Conservation (phyloP, 139 green algal genomes). For the Chlorella sp. region DNA sequence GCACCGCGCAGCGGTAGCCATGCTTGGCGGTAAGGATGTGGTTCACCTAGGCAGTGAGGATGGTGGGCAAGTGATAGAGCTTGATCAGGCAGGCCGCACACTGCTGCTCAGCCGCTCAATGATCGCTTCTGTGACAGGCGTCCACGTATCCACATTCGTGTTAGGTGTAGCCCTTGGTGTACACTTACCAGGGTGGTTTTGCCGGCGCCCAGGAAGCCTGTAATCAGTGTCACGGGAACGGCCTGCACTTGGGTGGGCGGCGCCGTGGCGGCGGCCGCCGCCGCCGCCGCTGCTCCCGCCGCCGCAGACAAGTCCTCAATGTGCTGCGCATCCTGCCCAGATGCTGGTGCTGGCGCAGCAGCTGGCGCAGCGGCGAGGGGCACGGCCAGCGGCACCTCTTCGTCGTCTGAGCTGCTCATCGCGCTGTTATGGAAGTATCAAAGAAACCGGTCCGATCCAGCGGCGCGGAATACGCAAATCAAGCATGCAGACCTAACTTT, state of each 20-base stretch:
- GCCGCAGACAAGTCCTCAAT: neutral
- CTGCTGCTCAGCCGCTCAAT: too few relatives aligned
- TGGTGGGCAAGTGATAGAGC: too few relatives aligned
- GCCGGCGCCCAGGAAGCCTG: constrained; percentile 59
- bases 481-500: too few relatives aligned
- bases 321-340: neutral
- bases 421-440: neutral
- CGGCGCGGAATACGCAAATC: too few relatives aligned
- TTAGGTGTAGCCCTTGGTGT: too few relatives aligned
- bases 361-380: neutral
- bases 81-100: too few relatives aligned
- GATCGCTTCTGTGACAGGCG: too few relatives aligned
- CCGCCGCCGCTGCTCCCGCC: neutral
- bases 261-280: neutral
- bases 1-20: constrained; percentile 82
- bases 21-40: constrained; percentile 89
- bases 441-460: too few relatives aligned
- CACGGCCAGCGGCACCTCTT: neutral
- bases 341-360: neutral
- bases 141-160: too few relatives aligned
- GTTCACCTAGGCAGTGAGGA: constrained; percentile 66
- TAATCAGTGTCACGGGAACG: constrained; percentile 77
- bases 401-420: constrained; percentile 21
- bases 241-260: neutral
- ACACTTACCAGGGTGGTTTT: constrained; percentile 94